Evolutionary conservation across 2,329 filamentous ascomycete species (phyloP), one percentile per base, ranked within the genome.

Genomic region (Curvularia lunata): DNA sequence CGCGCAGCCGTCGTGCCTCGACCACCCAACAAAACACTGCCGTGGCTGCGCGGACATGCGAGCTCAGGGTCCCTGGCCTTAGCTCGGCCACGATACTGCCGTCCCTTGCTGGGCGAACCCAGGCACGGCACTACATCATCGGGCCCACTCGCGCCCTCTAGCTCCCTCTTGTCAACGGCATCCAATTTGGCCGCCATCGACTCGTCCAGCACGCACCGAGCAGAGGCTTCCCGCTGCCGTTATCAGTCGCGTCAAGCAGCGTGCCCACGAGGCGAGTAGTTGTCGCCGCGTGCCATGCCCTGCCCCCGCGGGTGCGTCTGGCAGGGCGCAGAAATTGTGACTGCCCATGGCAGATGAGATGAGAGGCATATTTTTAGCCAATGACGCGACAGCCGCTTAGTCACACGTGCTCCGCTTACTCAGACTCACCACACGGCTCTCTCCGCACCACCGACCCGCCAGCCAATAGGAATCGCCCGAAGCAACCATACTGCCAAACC

Each of bases 101-200:
- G 53, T 60, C 30, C 51, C 52, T 48, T 37, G 13, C 47, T 30
- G 49, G 42, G 40, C 53, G 48, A 47, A 47, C 40, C 56, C 46
- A 50, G 56, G 48, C 57, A 40, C 53, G 40, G 56, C 38, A 48
- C 59, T 51, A 62, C 59, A 62, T 62, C 59, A 62, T 62, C 59
- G 59, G 59, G 52, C 53, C 59, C 59, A 56, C 59, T 21, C 46
- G 34, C 37, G 52, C 21, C 27, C 27, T 45, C 52, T 50, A 46
- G 37, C 45, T 47, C 55, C 48, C 50, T 52, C 38, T 48, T 41
- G 42, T 32, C 48, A 50, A 47, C 58, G 37, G 37, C 43, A 56
- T 28, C 38, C 51, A 51, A 37, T 40, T 38, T 41, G 43, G 28
- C 27, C 28, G 40, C 51, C 21, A 32, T 51, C 28, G 46, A 27